Conservation (phyloP, 495 filamentous ascomycete genomes). For the Alectoria sarmentosa region DNA sequence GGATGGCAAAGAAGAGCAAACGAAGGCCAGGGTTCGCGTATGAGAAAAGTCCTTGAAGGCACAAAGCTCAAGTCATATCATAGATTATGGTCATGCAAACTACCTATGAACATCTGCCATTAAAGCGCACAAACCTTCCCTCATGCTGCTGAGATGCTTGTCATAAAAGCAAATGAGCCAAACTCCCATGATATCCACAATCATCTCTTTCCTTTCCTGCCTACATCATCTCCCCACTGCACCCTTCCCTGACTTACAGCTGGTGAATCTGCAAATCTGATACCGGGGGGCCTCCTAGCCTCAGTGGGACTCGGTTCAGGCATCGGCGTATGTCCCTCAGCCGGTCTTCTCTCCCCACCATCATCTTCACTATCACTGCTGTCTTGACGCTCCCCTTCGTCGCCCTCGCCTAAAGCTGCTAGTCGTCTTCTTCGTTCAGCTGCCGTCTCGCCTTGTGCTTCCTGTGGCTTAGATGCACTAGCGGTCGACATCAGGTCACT, state of each 20-base stretch:
- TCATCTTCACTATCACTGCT: conserved; percentile 54
- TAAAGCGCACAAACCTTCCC: not conserved
- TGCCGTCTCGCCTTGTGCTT: conserved; percentile 62
- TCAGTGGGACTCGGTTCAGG: conserved; percentile 18
- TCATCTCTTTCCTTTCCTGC: conserved; percentile 12
- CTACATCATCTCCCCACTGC: conserved; percentile 26
- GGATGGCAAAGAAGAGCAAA: too few relatives aligned
- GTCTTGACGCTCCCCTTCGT: conserved; percentile 38
- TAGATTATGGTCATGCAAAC: not conserved
- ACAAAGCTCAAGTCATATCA: too few relatives aligned
- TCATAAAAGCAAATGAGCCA: not conserved
- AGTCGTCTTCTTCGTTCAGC: conserved; percentile 77
- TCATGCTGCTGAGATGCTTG: not conserved
- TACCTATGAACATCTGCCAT: not conserved
- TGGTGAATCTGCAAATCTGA: conserved; percentile 25
- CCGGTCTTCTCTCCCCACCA: conserved; percentile 48
- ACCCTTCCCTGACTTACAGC: conserved; percentile 23
- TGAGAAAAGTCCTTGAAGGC: too few relatives aligned
- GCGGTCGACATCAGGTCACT: conserved; percentile 3
- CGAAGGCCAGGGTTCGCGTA: too few relatives aligned
- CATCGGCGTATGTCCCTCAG: conserved; percentile 46
- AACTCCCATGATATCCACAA: not conserved
- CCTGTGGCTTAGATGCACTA: conserved; percentile 18
- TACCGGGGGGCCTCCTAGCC: conserved; percentile 16
- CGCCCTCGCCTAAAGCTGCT: conserved; percentile 68